Base-by-base conservation (phyloP, 176 grass and related monocot species). In the Cenchrus fungigraminus region DNA sequence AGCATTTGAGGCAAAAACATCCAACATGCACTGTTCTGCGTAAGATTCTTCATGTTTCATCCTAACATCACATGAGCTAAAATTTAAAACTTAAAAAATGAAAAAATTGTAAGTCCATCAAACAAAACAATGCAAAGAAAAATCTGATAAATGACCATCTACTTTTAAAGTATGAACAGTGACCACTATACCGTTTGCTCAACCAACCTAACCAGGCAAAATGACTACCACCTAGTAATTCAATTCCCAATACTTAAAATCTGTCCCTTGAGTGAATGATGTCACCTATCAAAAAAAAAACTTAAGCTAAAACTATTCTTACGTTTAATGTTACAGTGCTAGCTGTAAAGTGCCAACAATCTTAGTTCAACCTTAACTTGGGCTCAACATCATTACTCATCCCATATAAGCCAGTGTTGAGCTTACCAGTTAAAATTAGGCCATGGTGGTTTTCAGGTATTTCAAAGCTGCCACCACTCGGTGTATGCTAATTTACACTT, bases 301-400 rank as follows among this genome's bases (percentile, higher is more conserved):
- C 72, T 80, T 12, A 80, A 25, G 32, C 22, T n/a, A 77, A 76
- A 76, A n/a, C 54, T 77, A n/a, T 59, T 77, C 59, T 76, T 76
- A 37, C 10, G 46, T 72, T 42, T 55, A 46, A 6, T 32, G 34
- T 55, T 74, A 73, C 47, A 74, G 19, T 46, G 6, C 46, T 43
- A 12, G 8, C 5, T 74, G 84, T 72, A 65, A 12, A 55, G 8
- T 31, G 31, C 16, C 32, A 42, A 58, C 17, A 46, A 43, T 45
- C 15, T 40, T 43, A 58, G 31, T n/a, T 40, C 31, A 37, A 20
- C 31, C 52, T 55, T 56, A 31, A 20, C 51, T 40, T 58, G 16
- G 40, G 17, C 17, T 76, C 73, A 42, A n/a, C 9, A 20, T 19
- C 32, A 43, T 42, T 56, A 76, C 31, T 59, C 32, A 76, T 56